Conservation (phyloP, 768 basidiomycete species). For the Cyclocybe cylindracea region DNA sequence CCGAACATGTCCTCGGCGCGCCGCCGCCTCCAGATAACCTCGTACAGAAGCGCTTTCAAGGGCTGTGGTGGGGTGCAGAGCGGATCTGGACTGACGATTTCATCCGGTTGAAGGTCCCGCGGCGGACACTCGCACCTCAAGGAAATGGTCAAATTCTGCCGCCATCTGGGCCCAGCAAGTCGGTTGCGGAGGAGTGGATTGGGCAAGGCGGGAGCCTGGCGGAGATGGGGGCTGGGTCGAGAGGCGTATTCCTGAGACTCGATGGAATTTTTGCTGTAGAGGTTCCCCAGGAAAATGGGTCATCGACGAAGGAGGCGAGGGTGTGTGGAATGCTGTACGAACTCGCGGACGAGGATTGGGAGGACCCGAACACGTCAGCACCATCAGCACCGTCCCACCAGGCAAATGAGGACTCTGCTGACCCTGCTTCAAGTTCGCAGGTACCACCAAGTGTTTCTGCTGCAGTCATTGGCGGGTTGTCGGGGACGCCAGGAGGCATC, state of each 20-base stretch:
- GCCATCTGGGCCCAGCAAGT: conserved; percentile 60
- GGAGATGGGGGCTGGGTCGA: conserved; percentile 52
- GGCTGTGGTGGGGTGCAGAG: conserved; percentile 89
- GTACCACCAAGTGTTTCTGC: conserved; percentile 2
- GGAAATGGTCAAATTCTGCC: conserved; percentile 61
- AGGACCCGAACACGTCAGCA: conserved; percentile 30
- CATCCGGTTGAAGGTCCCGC: conserved; percentile 72
- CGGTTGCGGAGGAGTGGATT: conserved; percentile 24
- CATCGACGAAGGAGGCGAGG: conserved; percentile 57
- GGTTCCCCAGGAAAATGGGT: conserved; percentile 39
- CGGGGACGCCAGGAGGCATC: not conserved
- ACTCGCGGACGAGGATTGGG: conserved; percentile 76
- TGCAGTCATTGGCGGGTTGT: not conserved
- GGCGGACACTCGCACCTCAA: conserved; percentile 64
- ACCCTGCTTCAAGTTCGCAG: not conserved
- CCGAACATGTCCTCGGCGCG: conserved; percentile 17
- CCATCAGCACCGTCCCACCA: not conserved
- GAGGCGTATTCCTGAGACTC: conserved; percentile 74
- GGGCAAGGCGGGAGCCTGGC: conserved; percentile 23
- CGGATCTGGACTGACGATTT: conserved; percentile 88
- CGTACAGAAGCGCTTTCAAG: conserved; percentile 67
- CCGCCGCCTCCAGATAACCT: conserved; percentile 13
- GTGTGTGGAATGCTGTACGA: conserved; percentile 79
- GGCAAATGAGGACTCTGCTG: not conserved
- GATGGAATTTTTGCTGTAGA: conserved; percentile 69